phyloP scores from a whole-genome alignment of 768 basidiomycete genomes.

The Candolleomyces eurysporus region DNA sequence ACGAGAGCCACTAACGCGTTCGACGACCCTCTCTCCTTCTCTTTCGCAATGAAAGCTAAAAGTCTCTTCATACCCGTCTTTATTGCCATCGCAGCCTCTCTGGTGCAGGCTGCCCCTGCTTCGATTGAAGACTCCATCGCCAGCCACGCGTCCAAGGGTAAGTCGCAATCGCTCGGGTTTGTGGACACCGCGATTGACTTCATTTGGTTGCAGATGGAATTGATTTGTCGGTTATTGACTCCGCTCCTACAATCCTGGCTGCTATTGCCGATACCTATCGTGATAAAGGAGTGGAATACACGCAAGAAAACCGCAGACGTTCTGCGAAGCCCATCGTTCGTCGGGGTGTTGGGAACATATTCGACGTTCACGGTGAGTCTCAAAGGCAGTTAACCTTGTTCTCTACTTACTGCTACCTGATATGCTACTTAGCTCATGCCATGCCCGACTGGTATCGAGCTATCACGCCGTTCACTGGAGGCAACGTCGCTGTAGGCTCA shows the following conservation, averaged over 20 bases:
- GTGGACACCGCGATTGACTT: too few species aligned
- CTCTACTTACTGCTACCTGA: neutral
- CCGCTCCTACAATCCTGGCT: neutral
- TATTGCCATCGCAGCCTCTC: neutral
- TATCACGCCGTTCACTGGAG: conserved; percentile 25
- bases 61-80: neutral
- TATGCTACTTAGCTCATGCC: conserved; percentile 1
- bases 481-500: conserved; percentile 19
- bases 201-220: conserved; percentile 4
- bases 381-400: neutral
- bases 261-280: conserved; percentile 3
- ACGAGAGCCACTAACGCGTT: too few species aligned
- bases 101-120: conserved; percentile 1
- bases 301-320: neutral
- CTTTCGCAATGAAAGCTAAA: neutral
- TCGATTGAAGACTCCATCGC: conserved; percentile 5
- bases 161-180: neutral
- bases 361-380: conserved; percentile 8
- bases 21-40: neutral
- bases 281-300: neutral
- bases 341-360: conserved; percentile 6
- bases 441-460: conserved; percentile 25
- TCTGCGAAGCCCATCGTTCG: neutral
- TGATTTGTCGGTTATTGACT: conserved; percentile 7
- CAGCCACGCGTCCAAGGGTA: neutral